Evolutionary conservation across 768 basidiomycete genomes (phyloP), one percentile per base, ranked within the genome.

Genomic region (Symmetrospora coprosmae): DNA sequence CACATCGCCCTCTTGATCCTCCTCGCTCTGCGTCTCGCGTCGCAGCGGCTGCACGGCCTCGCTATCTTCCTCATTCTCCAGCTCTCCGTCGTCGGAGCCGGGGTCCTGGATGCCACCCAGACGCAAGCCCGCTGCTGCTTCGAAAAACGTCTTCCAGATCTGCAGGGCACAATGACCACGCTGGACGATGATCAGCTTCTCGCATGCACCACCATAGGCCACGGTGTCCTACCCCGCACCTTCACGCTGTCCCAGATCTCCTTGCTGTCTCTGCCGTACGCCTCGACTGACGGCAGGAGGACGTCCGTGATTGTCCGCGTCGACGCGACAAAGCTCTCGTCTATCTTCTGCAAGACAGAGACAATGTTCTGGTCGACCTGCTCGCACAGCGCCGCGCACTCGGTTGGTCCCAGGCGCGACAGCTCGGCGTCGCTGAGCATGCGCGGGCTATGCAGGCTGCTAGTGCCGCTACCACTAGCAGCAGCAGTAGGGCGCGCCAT

Each of bases 61-160:
- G n/a, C n/a, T n/a, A n/a, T n/a, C n/a, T n/a, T n/a, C n/a, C n/a
- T n/a, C n/a, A n/a, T n/a, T n/a, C n/a, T 81, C 82, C 46, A 79
- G 76, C 39, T 76, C 74, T 6, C 75, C 78, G n/a, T 78, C 80
- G 14, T 82, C 86, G 33, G 78, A 81, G 1, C 81, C 81, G 3
- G 84, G 49, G 45, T 64, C 34, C 0, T 52, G 65, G n/a, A n/a
- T n/a, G n/a, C 62, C 60, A 27, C 51, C 82, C 41, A 90, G 84
- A 38, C 83, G 81, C 28, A 89, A 84, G 66, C 87, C 83, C 2
- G 92, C 91, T 8, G 90, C 88, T 61, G 85, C 81, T 69, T 96
- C 90, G 70, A 90, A 96, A 77, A 99, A 97, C 0, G 86, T 84
- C 3, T 83, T 84, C 91, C 92, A 97, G 71, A 96, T 96, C 91